A percentile compares a stretch with the other conserved stretches of the same genome.
phyloP scores from a whole-genome alignment of 345 rosid species.

The Corymbia maculata region DNA sequence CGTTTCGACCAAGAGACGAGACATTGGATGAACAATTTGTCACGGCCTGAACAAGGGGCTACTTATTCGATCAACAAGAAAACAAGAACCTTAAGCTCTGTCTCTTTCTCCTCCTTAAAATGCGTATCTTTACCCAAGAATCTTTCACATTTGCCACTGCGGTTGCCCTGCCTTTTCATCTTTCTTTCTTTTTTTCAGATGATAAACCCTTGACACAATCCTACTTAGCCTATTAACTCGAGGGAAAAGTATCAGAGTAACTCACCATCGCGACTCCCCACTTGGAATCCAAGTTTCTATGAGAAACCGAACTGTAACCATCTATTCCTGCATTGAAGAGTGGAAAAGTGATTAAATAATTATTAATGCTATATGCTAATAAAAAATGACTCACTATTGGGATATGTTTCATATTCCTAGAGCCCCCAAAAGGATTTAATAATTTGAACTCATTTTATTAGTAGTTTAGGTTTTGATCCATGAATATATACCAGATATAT shows the following conservation, averaged over 20 bases:
- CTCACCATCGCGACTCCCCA: not conserved
- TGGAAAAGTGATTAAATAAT: not conserved
- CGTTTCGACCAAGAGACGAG: not conserved
- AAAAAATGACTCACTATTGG: not conserved
- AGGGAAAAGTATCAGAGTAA: not conserved
- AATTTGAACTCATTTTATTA: too few species aligned
- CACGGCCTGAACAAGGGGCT: not conserved
- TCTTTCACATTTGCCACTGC: not conserved
- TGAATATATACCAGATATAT: too few species aligned
- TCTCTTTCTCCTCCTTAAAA: not conserved
- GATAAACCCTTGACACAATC: not conserved
- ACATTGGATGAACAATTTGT: not conserved
- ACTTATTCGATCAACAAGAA: not conserved
- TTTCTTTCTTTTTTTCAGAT: not conserved
- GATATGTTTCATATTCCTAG: too few species aligned
- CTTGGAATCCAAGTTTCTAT: not conserved
- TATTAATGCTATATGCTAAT: not conserved
- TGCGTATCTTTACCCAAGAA: not conserved
- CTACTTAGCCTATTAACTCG: not conserved
- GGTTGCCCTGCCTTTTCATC: not conserved
- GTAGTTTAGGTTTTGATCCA: too few species aligned
- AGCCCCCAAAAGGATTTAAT: fast-evolving
- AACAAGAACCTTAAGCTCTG: not conserved
- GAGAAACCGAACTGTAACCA: not conserved
- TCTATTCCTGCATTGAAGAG: not conserved